Evolutionary conservation across 345 rosid genomes (phyloP).

Genomic region (Eucalyptus regnans): DNA sequence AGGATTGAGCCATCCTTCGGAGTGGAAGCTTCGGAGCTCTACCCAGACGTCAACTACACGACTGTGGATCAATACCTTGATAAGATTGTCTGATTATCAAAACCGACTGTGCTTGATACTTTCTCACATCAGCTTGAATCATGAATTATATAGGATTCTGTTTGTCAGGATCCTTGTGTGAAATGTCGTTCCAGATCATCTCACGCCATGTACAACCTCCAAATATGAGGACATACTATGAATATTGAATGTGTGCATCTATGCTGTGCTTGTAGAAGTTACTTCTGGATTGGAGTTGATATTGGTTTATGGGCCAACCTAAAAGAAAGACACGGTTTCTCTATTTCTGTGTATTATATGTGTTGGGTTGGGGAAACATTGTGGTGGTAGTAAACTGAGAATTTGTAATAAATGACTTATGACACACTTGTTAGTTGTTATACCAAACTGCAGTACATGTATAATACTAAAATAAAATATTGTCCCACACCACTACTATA

Average conservation of each 20-base stretch:
- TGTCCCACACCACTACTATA: neutral
- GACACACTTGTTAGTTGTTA: neutral
- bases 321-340: neutral
- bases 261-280: neutral
- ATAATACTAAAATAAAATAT: neutral
- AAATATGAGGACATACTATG: neutral
- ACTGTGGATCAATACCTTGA: neutral
- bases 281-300: neutral
- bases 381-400: neutral
- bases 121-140: neutral
- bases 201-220: neutral
- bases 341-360: neutral
- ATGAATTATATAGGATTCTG: neutral
- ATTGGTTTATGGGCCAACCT: neutral
- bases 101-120: neutral
- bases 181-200: neutral
- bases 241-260: neutral
- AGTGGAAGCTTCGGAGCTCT: constrained; percentile 1
- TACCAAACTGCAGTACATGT: neutral
- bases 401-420: neutral
- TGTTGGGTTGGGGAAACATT: neutral
- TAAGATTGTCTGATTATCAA: neutral
- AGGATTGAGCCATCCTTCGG: neutral
- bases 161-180: neutral
- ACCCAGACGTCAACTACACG: neutral